These are phyloP conservation scores for Tylopilus sp. DNA, from an alignment of 768 basidiomycete genomes.

Conservation along the genomic window DNA sequence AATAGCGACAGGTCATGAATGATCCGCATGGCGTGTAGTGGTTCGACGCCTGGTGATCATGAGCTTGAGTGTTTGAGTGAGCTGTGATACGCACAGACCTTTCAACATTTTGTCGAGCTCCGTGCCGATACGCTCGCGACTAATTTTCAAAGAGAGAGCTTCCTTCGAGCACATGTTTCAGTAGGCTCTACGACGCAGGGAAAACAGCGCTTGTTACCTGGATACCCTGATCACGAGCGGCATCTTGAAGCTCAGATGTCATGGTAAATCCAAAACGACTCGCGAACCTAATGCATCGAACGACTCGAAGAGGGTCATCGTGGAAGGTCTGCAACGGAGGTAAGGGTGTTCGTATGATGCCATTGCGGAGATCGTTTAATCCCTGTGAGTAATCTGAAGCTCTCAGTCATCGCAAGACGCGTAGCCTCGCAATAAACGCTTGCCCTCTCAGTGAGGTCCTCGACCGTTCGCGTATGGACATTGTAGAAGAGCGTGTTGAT, in stretches of 20 bases:
- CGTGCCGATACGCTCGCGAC: constrained; percentile 86
- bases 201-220: constrained; percentile 42
- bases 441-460: constrained; percentile 84
- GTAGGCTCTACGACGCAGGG: neutral
- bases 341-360: constrained; percentile 85
- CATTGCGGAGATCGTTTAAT: constrained; percentile 73
- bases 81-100: constrained; percentile 41
- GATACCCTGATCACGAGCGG: constrained; percentile 58
- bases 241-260: constrained; percentile 60
- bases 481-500: constrained; percentile 98
- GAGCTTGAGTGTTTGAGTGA: constrained; percentile 1
- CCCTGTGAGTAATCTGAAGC: constrained; percentile 48
- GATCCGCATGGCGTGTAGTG: constrained; percentile 68
- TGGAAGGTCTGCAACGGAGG: constrained; percentile 83
- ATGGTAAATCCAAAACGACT: constrained; percentile 84
- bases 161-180: constrained; percentile 35
- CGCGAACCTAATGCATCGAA: constrained; percentile 89
- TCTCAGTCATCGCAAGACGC: constrained; percentile 5
- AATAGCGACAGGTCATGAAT: constrained; percentile 74
- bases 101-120: constrained; percentile 94
- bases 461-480: constrained; percentile 77
- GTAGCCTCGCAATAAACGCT: neutral
- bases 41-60: constrained; percentile 59
- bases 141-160: constrained; percentile 75
- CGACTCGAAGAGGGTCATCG: constrained; percentile 92